Conservation (phyloP, 2,329 filamentous ascomycete species). For the Colletotrichum aenigma region DNA sequence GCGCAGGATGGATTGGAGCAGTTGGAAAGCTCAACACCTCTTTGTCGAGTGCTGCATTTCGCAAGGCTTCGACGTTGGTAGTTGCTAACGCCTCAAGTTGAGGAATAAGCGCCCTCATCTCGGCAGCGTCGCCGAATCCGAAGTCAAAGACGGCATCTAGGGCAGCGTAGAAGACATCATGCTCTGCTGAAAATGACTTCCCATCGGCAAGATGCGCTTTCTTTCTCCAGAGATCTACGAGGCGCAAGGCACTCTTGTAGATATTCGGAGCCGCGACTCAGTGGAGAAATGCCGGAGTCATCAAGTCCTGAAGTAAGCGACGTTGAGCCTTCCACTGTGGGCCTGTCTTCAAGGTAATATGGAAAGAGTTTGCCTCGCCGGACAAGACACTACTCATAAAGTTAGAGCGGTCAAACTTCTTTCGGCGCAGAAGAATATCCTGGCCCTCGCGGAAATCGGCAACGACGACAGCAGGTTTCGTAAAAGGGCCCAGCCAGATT, state of each 20-base stretch:
- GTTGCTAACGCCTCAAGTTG: not conserved
- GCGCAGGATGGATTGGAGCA: not conserved
- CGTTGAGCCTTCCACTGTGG: conserved; percentile 36
- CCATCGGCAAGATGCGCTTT: conserved; percentile 31
- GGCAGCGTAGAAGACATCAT: conserved; percentile 34
- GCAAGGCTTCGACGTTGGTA: not conserved
- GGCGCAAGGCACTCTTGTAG: conserved; percentile 29
- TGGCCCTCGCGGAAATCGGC: conserved; percentile 34
- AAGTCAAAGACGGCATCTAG: conserved; percentile 40
- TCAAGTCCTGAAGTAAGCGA: conserved; percentile 38
- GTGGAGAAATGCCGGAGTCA: conserved; percentile 39
- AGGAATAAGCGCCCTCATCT: not conserved
- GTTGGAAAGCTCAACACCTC: not conserved
- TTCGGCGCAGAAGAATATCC: conserved; percentile 36
- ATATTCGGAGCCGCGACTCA: conserved; percentile 35
- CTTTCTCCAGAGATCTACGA: conserved; percentile 37
- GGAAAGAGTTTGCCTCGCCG: conserved; percentile 25
- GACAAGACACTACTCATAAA: conserved; percentile 3
- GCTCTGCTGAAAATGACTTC: conserved; percentile 32
- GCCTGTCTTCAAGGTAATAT: conserved; percentile 35
- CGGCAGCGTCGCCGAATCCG: conserved; percentile 25
- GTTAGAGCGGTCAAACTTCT: conserved; percentile 35
- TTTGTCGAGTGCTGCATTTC: not conserved
- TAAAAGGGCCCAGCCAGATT: conserved; percentile 35
- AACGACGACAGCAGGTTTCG: conserved; percentile 32